Evolutionary conservation across 2,329 filamentous ascomycete species (phyloP).

Genomic region (Epichloe bromicola): DNA sequence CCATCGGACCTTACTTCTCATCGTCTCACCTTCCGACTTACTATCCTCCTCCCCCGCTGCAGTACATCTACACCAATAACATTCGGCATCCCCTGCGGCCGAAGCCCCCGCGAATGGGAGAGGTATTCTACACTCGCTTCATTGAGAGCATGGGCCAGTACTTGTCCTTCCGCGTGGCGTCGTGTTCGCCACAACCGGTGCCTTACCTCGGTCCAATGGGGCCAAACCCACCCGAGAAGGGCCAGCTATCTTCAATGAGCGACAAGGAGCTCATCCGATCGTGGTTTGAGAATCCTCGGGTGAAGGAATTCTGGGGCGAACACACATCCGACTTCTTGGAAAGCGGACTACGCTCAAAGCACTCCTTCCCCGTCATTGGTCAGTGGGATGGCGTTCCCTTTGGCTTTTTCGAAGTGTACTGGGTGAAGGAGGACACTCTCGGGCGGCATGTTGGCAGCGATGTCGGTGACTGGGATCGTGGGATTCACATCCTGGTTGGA

Average conservation of each 20-base stretch:
- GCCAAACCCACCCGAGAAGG: constrained; percentile 24
- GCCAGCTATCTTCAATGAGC: constrained; percentile 30
- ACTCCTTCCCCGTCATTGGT: constrained; percentile 84
- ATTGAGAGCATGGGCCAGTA: constrained; percentile 73
- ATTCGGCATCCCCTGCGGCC: constrained; percentile 76
- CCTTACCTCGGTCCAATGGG: constrained; percentile 49
- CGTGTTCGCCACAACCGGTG: constrained; percentile 49
- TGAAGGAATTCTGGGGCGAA: constrained; percentile 73
- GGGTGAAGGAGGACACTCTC: constrained; percentile 84
- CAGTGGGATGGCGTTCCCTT: constrained; percentile 93
- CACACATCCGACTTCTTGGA: constrained; percentile 54
- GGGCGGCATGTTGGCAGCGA: constrained; percentile 54
- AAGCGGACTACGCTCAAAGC: constrained; percentile 47
- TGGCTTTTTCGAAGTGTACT: constrained; percentile 96
- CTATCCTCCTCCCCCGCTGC: constrained; percentile 68
- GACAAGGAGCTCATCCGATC: constrained; percentile 54
- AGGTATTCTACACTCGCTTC: constrained; percentile 82
- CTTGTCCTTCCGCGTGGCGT: constrained; percentile 78
- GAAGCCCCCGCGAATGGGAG: constrained; percentile 80
- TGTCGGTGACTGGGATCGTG: constrained; percentile 71
- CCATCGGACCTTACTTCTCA: constrained; percentile 62
- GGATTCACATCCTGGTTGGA: constrained; percentile 77
- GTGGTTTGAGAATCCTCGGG: constrained; percentile 83
- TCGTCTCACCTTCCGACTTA: constrained; percentile 80
- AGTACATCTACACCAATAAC: constrained; percentile 67